Percentiles rank a stretch among this genome's conserved stretches.
phyloP scores from a whole-genome alignment of 768 basidiomycete genomes.

The Naganishia kalamii region DNA sequence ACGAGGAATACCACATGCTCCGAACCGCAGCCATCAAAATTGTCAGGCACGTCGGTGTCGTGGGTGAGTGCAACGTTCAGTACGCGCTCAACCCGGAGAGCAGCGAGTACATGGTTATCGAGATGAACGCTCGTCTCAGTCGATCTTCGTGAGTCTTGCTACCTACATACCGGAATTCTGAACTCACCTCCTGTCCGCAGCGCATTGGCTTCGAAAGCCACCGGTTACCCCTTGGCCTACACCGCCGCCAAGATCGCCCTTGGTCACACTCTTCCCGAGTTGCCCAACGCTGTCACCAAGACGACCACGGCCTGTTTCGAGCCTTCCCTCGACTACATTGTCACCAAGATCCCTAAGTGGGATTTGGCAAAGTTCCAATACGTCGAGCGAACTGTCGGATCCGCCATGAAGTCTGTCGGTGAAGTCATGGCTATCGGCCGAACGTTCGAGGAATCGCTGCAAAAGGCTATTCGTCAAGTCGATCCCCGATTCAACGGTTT shows the following conservation, averaged over 20 bases:
- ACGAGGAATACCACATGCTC: conserved; percentile 98
- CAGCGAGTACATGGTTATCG: conserved; percentile 94
- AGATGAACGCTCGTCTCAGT: conserved; percentile 79
- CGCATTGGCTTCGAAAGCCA: conserved; percentile 96
- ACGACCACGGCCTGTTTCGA: conserved; percentile 99
- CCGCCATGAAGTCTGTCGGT: conserved; percentile 98
- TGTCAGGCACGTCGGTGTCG: conserved; percentile 56
- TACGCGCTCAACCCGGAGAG: conserved; percentile 91
- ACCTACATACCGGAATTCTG: background rate
- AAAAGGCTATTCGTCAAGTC: conserved; percentile 96
- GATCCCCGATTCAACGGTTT: conserved; percentile 96
- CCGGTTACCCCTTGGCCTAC: conserved; percentile 97
- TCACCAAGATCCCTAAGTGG: conserved; percentile 99
- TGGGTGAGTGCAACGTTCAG: conserved; percentile 54
- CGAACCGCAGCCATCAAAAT: conserved; percentile 96
- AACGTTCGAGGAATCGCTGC: conserved; percentile 95
- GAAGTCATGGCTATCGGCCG: conserved; percentile 99
- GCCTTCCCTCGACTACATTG: conserved; percentile 96
- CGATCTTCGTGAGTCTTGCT: conserved; percentile 61
- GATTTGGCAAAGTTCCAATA: conserved; percentile 95
- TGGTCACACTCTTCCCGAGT: conserved; percentile 91
- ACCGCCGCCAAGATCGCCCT: conserved; percentile 98
- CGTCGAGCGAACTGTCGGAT: conserved; percentile 89
- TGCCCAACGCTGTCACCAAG: conserved; percentile 98
- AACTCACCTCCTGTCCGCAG: conserved; percentile 46